Percentiles rank a stretch among this genome's conserved stretches.
Conservation (phyloP, 371 early-diverging fungal species). For the Nematocida ausubeli region DNA sequence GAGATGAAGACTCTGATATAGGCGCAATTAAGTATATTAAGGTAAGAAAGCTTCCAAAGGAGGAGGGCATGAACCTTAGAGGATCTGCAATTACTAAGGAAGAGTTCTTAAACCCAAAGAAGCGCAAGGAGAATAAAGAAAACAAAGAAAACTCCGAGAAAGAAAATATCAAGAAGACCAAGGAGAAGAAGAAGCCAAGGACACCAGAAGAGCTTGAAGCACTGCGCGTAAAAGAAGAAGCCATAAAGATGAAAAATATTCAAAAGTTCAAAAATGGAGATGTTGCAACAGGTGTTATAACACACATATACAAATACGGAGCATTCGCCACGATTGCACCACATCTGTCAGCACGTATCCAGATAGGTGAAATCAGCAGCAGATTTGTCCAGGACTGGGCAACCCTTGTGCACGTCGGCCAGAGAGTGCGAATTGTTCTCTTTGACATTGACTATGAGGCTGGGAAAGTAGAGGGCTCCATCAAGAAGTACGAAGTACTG, state of each 20-base stretch:
- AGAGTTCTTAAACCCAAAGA: not conserved
- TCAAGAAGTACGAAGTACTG: conserved; percentile 51
- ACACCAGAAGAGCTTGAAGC: not conserved
- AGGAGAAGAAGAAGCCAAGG: not conserved
- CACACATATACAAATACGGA: conserved; percentile 31
- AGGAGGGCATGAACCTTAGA: not conserved
- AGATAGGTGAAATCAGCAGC: conserved; percentile 30
- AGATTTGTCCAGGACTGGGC: conserved; percentile 45
- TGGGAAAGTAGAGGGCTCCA: conserved; percentile 35
- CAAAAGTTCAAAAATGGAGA: conserved; percentile 35
- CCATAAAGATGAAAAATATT: not conserved
- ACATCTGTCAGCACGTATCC: conserved; percentile 4
- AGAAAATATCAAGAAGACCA: not conserved
- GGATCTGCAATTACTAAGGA: no score
- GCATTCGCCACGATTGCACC: not conserved
- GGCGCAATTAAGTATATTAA: not conserved
- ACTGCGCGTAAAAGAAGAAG: not conserved
- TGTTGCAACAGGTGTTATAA: conserved; percentile 16
- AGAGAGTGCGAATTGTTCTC: conserved; percentile 25
- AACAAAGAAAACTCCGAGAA: not conserved
- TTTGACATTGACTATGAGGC: conserved; percentile 47
- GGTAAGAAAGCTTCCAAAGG: not conserved
- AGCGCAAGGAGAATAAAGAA: not conserved
- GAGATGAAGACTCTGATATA: not conserved
- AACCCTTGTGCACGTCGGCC: conserved; percentile 32